Conservation (phyloP, 1,284 basidiomycete species). For the Pseudozyma sp. region DNA sequence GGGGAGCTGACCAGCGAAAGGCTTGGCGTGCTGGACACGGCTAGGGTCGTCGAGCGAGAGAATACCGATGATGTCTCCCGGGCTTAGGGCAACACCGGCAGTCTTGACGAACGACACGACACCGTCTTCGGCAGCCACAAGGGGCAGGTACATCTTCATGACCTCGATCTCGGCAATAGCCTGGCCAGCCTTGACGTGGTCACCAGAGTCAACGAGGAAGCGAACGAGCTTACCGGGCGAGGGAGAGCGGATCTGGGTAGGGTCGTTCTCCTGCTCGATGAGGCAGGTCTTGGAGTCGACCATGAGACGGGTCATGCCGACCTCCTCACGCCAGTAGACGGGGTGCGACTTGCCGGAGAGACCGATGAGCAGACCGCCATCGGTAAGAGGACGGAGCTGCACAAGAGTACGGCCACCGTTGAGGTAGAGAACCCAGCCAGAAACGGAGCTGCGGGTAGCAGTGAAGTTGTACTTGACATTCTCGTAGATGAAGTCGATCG, state of each 20-base stretch:
- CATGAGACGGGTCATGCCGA: constrained; percentile 82
- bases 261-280: constrained; percentile 99
- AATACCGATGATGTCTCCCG: constrained; percentile 98
- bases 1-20: constrained; percentile 88
- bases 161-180: constrained; percentile 96
- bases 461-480: constrained; percentile 96
- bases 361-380: constrained; percentile 91
- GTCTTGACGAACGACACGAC: constrained; percentile 88
- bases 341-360: constrained; percentile 96
- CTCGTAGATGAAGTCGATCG: constrained; percentile 94
- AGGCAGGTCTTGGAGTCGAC: constrained; percentile 94
- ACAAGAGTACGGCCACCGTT: constrained; percentile 79
- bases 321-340: constrained; percentile 98
- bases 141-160: constrained; percentile 69
- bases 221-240: constrained; percentile 96
- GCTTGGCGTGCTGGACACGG: constrained; percentile 97
- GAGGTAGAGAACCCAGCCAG: constrained; percentile 92
- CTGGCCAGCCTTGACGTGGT: constrained; percentile 94
- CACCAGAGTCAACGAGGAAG: constrained; percentile 95
- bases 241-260: constrained; percentile 94
- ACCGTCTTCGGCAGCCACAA: constrained; percentile 95
- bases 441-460: constrained; percentile 87
- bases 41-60: constrained; percentile 95
- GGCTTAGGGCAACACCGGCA: constrained; percentile 92
- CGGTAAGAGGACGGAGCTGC: constrained; percentile 79